Percentiles rank a stretch among this genome's conserved stretches.
phyloP scores from a whole-genome alignment of 768 basidiomycete genomes.

The Xanthoconium stramineum region DNA sequence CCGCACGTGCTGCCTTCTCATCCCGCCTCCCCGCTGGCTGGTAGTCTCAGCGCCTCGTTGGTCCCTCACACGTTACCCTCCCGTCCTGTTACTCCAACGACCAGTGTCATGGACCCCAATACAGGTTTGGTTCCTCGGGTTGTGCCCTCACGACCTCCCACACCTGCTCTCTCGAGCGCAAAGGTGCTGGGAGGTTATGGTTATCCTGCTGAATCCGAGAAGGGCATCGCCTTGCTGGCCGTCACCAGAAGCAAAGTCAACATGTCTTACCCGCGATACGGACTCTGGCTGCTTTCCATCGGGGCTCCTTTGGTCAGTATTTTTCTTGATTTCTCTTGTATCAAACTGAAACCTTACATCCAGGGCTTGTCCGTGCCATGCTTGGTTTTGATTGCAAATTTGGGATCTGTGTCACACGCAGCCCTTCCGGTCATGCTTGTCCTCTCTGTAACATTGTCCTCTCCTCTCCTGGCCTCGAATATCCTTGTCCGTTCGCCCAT shows the following conservation, averaged over 20 bases:
- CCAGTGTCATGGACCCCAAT: no score
- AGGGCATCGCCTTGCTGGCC: not conserved
- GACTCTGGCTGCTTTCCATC: not conserved
- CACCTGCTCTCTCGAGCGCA: no score
- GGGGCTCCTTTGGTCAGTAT: not conserved
- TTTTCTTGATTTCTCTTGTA: not conserved
- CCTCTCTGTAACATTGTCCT: not conserved
- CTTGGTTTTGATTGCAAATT: not conserved
- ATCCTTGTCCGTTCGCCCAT: not conserved
- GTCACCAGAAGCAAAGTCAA: not conserved
- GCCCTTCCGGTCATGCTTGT: not conserved
- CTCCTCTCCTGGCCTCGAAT: not conserved
- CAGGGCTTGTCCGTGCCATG: not conserved
- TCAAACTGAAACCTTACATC: not conserved
- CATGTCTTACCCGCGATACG: not conserved
- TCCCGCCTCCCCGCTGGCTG: no score
- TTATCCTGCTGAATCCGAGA: no score
- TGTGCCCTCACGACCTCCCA: no score
- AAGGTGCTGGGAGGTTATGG: no score
- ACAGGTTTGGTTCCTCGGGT: no score
- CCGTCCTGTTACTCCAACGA: no score
- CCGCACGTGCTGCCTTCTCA: no score
- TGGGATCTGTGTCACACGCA: not conserved
- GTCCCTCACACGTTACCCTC: no score
- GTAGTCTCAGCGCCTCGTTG: no score